Base-by-base conservation (phyloP, 495 filamentous ascomycete genomes). In the Xylaria flabelliformis region DNA sequence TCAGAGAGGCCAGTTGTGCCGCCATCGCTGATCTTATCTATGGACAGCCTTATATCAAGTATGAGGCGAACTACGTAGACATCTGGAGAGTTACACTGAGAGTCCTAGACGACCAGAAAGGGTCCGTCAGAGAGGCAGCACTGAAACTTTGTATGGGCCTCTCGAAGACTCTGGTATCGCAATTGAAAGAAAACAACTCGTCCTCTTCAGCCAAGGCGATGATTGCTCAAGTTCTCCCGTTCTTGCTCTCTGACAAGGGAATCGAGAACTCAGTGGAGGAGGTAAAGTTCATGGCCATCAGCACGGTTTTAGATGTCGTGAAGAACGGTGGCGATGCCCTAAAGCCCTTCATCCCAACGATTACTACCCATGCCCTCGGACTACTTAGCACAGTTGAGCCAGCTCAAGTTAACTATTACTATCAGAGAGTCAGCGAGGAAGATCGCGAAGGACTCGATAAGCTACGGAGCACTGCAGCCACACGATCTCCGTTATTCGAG, bases 61-160 rank as follows among this genome's bases (percentile, higher is more conserved):
- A 97, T 76, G 90, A 94, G 73, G 87, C 88, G 53, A 95, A 97
- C 74, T 89, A 97, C 59, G 88, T 90, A 67, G 87, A 94, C 46
- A 95, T 98, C 70, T 97, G 95, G 90, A 84, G 86, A 9, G 87
- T 90, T 32, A 89, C 92, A 3, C 92, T 98, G 81, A 95, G 92
- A 74, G 91, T 94, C 6, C 80, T 97, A 17, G 96, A 99, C 80
- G 96, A 99, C 79, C 96, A 97, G 74, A 99, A 99, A 80, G 91
- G 91, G 32, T 93, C 92, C 10, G 96, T 98, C 15, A 89, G 96
- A 51, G 82, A 84, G 32, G 92, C 95, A 0, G 96, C 96, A 21
- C 82, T 93, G 59, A 90, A 91, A 58, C 87, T 99, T 3, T 95
- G 94, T 71, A 90, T 93, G 78, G 88, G 90, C 1, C 85, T 98